phyloP scores from a whole-genome alignment of 2,329 filamentous ascomycete genomes.

The Ophiocordyceps unilateralis region DNA sequence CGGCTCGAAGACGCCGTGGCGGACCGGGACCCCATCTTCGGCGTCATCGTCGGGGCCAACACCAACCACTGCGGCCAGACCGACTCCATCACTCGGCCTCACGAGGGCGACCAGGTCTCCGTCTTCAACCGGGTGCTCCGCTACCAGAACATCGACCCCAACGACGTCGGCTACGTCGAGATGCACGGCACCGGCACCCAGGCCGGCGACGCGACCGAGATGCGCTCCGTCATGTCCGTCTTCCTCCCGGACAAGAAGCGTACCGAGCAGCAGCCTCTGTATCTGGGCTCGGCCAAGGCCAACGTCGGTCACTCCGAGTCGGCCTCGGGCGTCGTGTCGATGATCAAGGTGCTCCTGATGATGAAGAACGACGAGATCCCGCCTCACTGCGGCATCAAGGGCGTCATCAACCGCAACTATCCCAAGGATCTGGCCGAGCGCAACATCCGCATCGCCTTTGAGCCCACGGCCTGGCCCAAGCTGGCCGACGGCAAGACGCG shows the following conservation, averaged over 20 bases:
- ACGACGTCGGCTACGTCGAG: constrained; percentile 69
- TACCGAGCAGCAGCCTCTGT: constrained; percentile 30
- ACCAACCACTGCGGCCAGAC: constrained; percentile 45
- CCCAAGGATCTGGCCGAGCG: constrained; percentile 38
- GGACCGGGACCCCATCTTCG: constrained; percentile 63
- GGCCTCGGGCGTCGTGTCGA: constrained; percentile 46
- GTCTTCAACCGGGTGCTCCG: constrained; percentile 46
- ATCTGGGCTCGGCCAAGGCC: constrained; percentile 46
- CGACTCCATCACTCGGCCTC: constrained; percentile 70
- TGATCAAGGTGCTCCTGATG: constrained; percentile 41
- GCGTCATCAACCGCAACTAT: constrained; percentile 41
- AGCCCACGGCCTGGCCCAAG: constrained; percentile 32
- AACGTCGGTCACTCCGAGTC: constrained; percentile 50
- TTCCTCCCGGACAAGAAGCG: constrained; percentile 30
- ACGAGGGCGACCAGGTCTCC: constrained; percentile 56
- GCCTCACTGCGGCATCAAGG: constrained; percentile 51
- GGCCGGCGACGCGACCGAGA: constrained; percentile 70
- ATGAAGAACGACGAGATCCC: constrained; percentile 41
- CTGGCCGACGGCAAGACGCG: constrained; percentile 20
- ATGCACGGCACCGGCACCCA: constrained; percentile 88
- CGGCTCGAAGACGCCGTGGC: constrained; percentile 60
- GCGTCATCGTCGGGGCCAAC: constrained; percentile 53
- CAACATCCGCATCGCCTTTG: constrained; percentile 40
- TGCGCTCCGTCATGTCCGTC: constrained; percentile 52
- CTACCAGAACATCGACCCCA: constrained; percentile 46